A percentile compares a stretch with the other conserved stretches of the same genome.
These are phyloP conservation scores for Salicornia ramosissima DNA, from an alignment of 148 eudicot species.

Conservation along the genomic window DNA sequence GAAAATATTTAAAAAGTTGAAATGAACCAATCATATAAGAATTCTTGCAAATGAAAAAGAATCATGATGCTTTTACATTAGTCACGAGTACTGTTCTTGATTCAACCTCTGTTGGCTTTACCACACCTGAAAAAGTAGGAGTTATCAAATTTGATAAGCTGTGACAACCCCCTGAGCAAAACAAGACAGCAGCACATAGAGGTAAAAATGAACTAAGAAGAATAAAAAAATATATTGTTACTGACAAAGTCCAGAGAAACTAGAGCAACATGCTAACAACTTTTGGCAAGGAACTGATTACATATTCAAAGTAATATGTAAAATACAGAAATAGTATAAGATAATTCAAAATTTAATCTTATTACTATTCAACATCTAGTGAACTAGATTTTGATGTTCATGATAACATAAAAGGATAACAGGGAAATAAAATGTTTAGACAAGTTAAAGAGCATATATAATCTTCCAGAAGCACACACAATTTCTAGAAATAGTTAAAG, in stretches of 20 bases:
- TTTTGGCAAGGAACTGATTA: not conserved
- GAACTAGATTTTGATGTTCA: not conserved
- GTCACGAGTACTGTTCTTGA: constrained; percentile 41
- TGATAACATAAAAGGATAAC: not conserved
- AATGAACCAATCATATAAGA: not conserved
- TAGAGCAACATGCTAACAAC: not conserved
- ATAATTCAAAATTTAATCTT: not conserved
- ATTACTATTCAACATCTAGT: not conserved
- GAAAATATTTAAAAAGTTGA: not conserved
- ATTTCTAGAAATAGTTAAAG: not conserved
- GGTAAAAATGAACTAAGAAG: not conserved
- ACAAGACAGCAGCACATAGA: constrained; percentile 5
- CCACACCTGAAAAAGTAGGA: constrained; percentile 38
- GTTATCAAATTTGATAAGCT: constrained; percentile 15
- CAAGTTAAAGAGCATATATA: not conserved
- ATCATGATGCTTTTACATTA: constrained; percentile 29
- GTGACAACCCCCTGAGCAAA: not conserved
- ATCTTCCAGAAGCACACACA: not conserved
- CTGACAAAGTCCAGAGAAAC: not conserved
- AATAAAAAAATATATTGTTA: not conserved
- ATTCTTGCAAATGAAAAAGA: not conserved
- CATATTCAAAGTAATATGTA: not conserved
- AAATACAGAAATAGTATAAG: not conserved
- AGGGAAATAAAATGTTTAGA: not conserved
- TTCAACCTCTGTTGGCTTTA: constrained; percentile 25